Base-by-base conservation (phyloP, 208 protist species). In the Wallacemonas rigidus region DNA sequence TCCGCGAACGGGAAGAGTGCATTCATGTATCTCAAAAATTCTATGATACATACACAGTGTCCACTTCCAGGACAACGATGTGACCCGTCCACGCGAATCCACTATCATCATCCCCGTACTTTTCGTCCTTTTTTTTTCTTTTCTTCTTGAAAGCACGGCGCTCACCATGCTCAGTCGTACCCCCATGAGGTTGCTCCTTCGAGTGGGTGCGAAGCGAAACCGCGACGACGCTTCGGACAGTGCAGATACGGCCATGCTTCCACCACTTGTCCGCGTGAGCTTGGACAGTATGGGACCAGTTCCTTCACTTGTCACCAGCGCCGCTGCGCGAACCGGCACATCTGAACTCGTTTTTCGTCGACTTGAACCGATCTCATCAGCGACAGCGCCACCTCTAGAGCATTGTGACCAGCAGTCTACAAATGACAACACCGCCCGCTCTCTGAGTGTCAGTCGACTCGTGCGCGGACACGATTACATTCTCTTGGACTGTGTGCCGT, bases 221-320 rank as follows among this genome's bases (percentile, higher is more conserved):
- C 60, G 77, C 35, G 76, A 82, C 11, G 60, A 53, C 17, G 68
- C 69, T 45, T 35, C 56, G 4, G 73, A 64, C 14, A 64, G 72
- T 8, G 75, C 6, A 43, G 56, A 41, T 3, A 41, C 4, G 4
- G 6, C 48, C 5, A 38, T 40, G n/a, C 44, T 44, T 0, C 70
- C 71, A 35, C 72, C 72, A 8, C 68, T 69, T 9, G 77, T 86
- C 11, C 77, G 77, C 2, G 45, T 86, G 44, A 67, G 75, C 3
- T 78, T 78, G 77, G 71, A 79, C 60, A 54, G 38, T 7, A 80
- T 86, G 77, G 77, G 81, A 0, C 43, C 45, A 4, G 41, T 53
- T 4, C 43, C 43, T n/a, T 6, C 64, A 4, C 43, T 54, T 4
- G 43, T 68, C 41, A 38, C 3, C 7, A 6, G n/a, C 8, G 43